A percentile compares a stretch with the other conserved stretches of the same genome.
Conservation (phyloP, 306 rosid genomes). For the Malus sylvestris region DNA sequence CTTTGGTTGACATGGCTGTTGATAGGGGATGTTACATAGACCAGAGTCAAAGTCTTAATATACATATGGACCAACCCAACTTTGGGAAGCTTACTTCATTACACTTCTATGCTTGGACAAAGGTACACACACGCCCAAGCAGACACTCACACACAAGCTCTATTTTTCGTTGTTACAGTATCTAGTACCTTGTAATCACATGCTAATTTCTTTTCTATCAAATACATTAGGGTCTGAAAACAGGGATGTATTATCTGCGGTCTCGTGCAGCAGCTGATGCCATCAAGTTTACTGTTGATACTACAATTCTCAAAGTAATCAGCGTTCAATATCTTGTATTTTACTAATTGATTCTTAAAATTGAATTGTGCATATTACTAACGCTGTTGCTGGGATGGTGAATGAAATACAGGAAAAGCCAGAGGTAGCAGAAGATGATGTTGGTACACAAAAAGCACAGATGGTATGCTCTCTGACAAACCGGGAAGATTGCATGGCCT, state of each 20-base stretch:
- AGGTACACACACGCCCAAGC: constrained; percentile 27
- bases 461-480: constrained; percentile 80
- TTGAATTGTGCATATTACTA: not conserved
- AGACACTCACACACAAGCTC: not conserved
- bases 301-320: constrained; percentile 48
- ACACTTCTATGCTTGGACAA: constrained; percentile 85
- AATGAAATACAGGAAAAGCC: constrained; percentile 40
- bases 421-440: constrained; percentile 34
- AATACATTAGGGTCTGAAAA: constrained; percentile 59
- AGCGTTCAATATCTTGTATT: not conserved
- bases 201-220: constrained; percentile 6
- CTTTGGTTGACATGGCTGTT: constrained; percentile 86
- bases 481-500: constrained; percentile 74
- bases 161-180: not conserved
- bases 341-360: not conserved
- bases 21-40: constrained; percentile 85
- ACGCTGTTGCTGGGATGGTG: not conserved
- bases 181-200: not conserved
- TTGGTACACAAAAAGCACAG: constrained; percentile 59
- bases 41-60: constrained; percentile 88
- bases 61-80: constrained; percentile 88
- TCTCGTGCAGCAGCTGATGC: constrained; percentile 84
- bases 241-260: constrained; percentile 88
- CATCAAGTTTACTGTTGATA: constrained; percentile 83
- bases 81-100: constrained; percentile 83